These are phyloP conservation scores for Wickerhamiella cacticola DNA, from an alignment of 805 yeast genomes.

Conservation along the genomic window DNA sequence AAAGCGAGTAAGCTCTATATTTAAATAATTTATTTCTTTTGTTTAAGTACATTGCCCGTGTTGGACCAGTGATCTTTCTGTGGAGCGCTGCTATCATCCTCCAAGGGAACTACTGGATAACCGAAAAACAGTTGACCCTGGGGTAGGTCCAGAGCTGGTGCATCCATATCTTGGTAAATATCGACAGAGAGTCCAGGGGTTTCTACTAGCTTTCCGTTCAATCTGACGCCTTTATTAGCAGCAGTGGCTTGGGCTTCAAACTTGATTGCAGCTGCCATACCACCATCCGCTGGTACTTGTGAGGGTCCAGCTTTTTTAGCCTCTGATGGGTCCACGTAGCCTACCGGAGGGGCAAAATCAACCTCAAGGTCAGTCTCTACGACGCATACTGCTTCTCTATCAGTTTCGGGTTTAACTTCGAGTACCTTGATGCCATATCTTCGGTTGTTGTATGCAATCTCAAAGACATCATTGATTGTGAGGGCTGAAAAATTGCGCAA, in stretches of 20 bases:
- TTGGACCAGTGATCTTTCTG: background rate
- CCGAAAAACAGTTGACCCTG: slow-evolving; percentile 89
- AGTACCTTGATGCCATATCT: slow-evolving; percentile 69
- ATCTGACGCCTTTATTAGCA: slow-evolving; percentile 11
- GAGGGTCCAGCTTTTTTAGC: slow-evolving; percentile 12
- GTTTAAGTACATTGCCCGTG: background rate
- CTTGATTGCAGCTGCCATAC: slow-evolving; percentile 66
- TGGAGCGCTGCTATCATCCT: slow-evolving; percentile 23
- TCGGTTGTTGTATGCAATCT: slow-evolving; percentile 69
- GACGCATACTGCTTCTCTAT: slow-evolving; percentile 66
- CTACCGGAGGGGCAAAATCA: slow-evolving; percentile 98
- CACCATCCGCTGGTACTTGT: slow-evolving; percentile 30
- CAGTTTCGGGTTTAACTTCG: slow-evolving; percentile 71
- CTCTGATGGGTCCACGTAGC: slow-evolving; percentile 81
- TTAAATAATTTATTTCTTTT: slow-evolving; percentile 3
- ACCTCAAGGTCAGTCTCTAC: slow-evolving; percentile 95
- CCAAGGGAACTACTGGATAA: slow-evolving; percentile 50
- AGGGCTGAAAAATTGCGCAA: slow-evolving; percentile 80
- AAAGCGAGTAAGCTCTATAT: background rate
- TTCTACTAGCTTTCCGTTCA: slow-evolving; percentile 19
- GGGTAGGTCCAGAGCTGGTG: slow-evolving; percentile 63
- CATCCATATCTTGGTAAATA: slow-evolving; percentile 26
- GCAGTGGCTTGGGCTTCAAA: slow-evolving; percentile 40
- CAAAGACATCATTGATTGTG: slow-evolving; percentile 73
- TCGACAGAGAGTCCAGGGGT: slow-evolving; percentile 17